phyloP scores from a whole-genome alignment of 78 protist species.

The Dictyostelium capitatum region DNA sequence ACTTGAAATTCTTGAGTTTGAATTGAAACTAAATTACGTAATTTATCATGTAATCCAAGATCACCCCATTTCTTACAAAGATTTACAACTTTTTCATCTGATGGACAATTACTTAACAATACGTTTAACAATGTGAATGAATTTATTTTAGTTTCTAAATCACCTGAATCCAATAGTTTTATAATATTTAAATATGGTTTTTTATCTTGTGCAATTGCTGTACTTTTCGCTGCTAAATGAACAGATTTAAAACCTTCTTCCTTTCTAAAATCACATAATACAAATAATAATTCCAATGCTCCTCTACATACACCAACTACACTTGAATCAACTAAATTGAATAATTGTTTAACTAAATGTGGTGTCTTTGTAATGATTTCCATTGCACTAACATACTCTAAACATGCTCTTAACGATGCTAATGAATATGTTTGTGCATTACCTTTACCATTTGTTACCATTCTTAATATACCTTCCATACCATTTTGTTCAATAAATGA shows the following conservation, averaged over 20 bases:
- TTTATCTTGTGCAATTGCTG: conserved; percentile 9
- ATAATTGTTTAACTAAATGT: conserved; percentile 57
- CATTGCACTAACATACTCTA: conserved; percentile 79
- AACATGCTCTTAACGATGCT: conserved; percentile 66
- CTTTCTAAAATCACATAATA: conserved; percentile 52
- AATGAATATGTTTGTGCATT: conserved; percentile 78
- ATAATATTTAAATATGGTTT: conserved; percentile 40
- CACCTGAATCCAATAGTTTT: conserved; percentile 53
- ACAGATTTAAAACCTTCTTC: conserved; percentile 73
- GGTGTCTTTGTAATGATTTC: conserved; percentile 74
- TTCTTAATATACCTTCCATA: conserved; percentile 65
- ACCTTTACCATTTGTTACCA: conserved; percentile 47
- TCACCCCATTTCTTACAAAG: conserved; percentile 68
- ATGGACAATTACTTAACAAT: conserved; percentile 52
- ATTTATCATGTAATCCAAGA: conserved; percentile 57
- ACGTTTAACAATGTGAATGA: conserved; percentile 68
- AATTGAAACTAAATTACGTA: conserved; percentile 8
- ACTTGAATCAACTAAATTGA: conserved; percentile 32
- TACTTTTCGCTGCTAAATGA: conserved; percentile 65
- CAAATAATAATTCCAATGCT: conserved; percentile 63
- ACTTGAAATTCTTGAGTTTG: conserved; percentile 68
- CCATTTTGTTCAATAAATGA: conserved; percentile 76
- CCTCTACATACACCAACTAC: conserved; percentile 79
- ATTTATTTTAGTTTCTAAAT: conserved; percentile 66
- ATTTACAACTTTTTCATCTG: conserved; percentile 23